Base-by-base conservation (phyloP, 208 protist species). In the Herpetomonas samuelpessoai region DNA sequence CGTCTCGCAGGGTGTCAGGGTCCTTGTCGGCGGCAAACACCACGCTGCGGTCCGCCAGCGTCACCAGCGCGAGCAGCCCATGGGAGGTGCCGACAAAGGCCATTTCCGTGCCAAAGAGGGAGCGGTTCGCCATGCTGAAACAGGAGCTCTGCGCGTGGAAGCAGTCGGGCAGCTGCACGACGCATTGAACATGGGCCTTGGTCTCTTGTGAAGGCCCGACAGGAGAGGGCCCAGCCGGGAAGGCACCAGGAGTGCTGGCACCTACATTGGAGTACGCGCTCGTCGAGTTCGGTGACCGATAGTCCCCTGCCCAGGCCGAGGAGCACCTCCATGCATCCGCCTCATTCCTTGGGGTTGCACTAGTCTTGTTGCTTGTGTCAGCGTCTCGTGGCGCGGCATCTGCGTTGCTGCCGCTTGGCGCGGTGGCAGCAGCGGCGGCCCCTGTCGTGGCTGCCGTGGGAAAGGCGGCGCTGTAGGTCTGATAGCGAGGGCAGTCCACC, bases 121-220 rank as follows among this genome's bases (percentile, higher is more conserved):
- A 85, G 18, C 67, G 60, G 61, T 90, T 93, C 2, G 82, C 82
- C 66, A 93, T 81, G 62, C 80, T 74, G 44, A 93, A 93, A 56
- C 74, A 90, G 22, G 66, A 63, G 22, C 76, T 71, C 0, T 65
- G 74, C 24, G 58, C 38, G 45, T 84, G 80, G 58, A 88, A 90
- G 27, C 68, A 59, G 26, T 70, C 65, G 1, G 86, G 83, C 18
- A 93, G 67, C 1, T 59, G 78, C 16, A 90, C 65, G 1, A 68
- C 62, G 67, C 49, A 53, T 45, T 90, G 74, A 3, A 88, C 61
- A 47, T 71, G 65, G 31, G 88, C 50, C 9, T 31, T n/a, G 18
- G 18, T 57, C 51, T n/a, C 51, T 14, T 41, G 35, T n/a, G n/a
- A n/a, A n/a, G n/a, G n/a, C n/a, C n/a, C n/a, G 14, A 45, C 18